phyloP scores from a whole-genome alignment of 2,329 filamentous ascomycete genomes.

The Aspergillus amoenus region DNA sequence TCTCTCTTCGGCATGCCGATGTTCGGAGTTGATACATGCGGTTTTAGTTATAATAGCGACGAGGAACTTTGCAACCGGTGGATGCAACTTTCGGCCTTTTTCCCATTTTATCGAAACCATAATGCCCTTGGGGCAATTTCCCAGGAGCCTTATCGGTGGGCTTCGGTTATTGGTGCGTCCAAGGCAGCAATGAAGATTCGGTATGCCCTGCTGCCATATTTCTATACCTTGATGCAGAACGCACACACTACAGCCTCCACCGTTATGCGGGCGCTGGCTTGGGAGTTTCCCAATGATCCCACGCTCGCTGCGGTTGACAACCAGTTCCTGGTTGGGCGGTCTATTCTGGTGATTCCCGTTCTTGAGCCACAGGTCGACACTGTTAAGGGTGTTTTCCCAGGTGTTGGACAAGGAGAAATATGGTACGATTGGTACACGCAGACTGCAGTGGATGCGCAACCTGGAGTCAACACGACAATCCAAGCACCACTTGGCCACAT shows the following conservation, averaged over 20 bases:
- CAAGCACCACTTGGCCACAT: slow-evolving; percentile 66
- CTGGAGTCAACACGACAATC: slow-evolving; percentile 61
- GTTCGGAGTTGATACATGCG: slow-evolving; percentile 71
- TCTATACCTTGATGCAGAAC: slow-evolving; percentile 71
- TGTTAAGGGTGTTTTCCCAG: slow-evolving; percentile 70
- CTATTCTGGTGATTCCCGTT: slow-evolving; percentile 66
- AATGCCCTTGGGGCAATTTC: slow-evolving; percentile 60
- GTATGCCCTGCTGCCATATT: slow-evolving; percentile 70
- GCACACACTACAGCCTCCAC: slow-evolving; percentile 67
- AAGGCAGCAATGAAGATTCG: slow-evolving; percentile 68
- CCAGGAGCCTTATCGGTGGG: slow-evolving; percentile 74
- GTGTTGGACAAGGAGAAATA: slow-evolving; percentile 56
- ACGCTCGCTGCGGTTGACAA: slow-evolving; percentile 64
- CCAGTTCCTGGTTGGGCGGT: slow-evolving; percentile 70
- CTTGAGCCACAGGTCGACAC: slow-evolving; percentile 60
- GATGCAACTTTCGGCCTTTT: slow-evolving; percentile 73
- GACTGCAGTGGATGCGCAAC: slow-evolving; percentile 50
- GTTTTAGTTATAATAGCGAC: slow-evolving; percentile 67
- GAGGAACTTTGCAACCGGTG: slow-evolving; percentile 71
- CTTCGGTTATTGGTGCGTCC: slow-evolving; percentile 63
- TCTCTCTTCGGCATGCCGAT: slow-evolving; percentile 74
- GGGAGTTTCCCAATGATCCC: slow-evolving; percentile 73
- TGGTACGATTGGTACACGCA: slow-evolving; percentile 85
- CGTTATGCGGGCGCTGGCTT: slow-evolving; percentile 70
- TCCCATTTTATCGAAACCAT: slow-evolving; percentile 78